A percentile compares a stretch with the other conserved stretches of the same genome.
Conservation (phyloP, 495 filamentous ascomycete species). For the Daldinia grandis region DNA sequence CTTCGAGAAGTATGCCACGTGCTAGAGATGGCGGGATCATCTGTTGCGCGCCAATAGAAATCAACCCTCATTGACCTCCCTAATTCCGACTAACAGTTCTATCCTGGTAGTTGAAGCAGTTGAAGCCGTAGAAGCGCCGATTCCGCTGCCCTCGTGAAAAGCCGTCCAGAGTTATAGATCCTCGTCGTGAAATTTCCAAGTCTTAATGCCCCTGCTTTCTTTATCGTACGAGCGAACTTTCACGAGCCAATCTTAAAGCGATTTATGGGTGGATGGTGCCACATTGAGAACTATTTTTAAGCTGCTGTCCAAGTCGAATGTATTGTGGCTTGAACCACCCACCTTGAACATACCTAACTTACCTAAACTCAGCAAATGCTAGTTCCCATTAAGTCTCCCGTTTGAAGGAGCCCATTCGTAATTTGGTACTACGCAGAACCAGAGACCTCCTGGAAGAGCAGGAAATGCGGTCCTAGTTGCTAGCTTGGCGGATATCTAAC, state of each 20-base stretch:
- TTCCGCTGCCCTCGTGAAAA: slow-evolving; percentile 7
- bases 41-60: slow-evolving; percentile 36
- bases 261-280: not conserved
- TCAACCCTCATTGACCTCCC: slow-evolving; percentile 11
- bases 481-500: slow-evolving; percentile 25
- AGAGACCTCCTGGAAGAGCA: slow-evolving; percentile 5
- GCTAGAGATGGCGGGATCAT: slow-evolving; percentile 16
- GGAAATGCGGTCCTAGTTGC: slow-evolving; percentile 13
- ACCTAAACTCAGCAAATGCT: not conserved
- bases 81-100: slow-evolving; percentile 27
- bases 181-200: not conserved
- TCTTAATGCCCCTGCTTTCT: not conserved
- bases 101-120: slow-evolving; percentile 25
- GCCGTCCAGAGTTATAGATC: not conserved
- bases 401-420: not conserved
- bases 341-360: not conserved
- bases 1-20: slow-evolving; percentile 26
- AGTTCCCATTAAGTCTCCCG: not conserved
- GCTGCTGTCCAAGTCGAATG: not conserved
- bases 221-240: not conserved
- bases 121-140: slow-evolving; percentile 40
- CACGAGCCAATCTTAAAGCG: not conserved
- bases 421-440: slow-evolving; percentile 4
- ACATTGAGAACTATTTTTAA: slow-evolving; percentile 2
- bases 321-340: not conserved